These are phyloP conservation scores for Nothopassalora personata DNA, from an alignment of 2,329 filamentous ascomycete species.

Conservation along the genomic window DNA sequence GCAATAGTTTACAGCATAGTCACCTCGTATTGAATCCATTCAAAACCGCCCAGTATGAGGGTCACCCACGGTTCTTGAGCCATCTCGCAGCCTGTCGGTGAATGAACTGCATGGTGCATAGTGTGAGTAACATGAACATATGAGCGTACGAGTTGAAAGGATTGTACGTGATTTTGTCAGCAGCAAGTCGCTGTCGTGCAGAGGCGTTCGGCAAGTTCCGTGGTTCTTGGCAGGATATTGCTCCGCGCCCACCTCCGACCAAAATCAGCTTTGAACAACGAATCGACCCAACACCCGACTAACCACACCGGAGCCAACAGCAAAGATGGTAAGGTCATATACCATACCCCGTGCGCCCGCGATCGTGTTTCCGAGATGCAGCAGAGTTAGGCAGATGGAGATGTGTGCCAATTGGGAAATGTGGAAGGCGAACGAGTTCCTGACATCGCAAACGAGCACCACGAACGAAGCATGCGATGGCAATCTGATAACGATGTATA, in stretches of 20 bases:
- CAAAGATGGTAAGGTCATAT: slow-evolving; percentile 16
- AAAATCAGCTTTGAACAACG: not conserved
- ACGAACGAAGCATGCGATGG: not conserved
- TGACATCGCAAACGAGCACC: not conserved
- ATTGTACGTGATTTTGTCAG: too few species aligned
- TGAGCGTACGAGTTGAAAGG: too few species aligned
- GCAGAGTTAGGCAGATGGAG: not conserved
- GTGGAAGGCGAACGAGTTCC: not conserved
- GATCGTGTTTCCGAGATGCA: slow-evolving; percentile 3
- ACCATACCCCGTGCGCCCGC: not conserved
- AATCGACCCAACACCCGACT: not conserved
- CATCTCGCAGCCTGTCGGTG: too few species aligned
- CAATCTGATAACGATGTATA: not conserved
- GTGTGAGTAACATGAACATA: too few species aligned
- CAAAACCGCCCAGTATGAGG: too few species aligned
- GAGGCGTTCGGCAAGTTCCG: not conserved
- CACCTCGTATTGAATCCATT: not conserved
- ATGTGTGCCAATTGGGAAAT: not conserved
- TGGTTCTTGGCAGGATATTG: not conserved
- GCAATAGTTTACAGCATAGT: slow-evolving; percentile 7
- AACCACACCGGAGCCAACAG: slow-evolving; percentile 13
- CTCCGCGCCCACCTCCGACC: not conserved
- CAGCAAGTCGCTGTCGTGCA: not conserved
- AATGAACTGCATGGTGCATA: too few species aligned
- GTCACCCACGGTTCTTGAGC: too few species aligned